These are phyloP conservation scores for Byssoonygena ceratinophila DNA, from an alignment of 2,329 filamentous ascomycete species.

Conservation along the genomic window DNA sequence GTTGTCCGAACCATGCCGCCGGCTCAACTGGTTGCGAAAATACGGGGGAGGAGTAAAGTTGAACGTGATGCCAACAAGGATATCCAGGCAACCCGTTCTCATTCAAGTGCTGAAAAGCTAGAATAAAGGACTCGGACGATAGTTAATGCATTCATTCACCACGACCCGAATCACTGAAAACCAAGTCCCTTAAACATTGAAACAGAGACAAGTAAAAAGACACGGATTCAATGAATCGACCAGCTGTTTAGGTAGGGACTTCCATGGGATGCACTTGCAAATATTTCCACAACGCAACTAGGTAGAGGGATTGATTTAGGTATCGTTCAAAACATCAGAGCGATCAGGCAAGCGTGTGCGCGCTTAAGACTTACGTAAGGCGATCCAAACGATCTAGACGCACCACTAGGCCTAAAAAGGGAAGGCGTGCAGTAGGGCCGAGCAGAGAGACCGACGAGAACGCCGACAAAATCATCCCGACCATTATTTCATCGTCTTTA, in stretches of 20 bases:
- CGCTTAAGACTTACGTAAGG: neutral
- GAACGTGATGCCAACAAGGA: neutral
- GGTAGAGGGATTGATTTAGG: too few species aligned
- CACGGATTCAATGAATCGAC: too few species aligned
- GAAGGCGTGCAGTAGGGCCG: conserved; percentile 1
- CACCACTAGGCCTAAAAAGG: conserved; percentile 1
- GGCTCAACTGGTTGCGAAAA: neutral
- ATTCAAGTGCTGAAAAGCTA: neutral
- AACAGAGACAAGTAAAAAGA: too few species aligned
- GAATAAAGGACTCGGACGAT: neutral
- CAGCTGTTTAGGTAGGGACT: too few species aligned
- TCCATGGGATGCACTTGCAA: too few species aligned
- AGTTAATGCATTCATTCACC: neutral
- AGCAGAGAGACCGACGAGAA: conserved; percentile 4
- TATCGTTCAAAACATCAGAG: too few species aligned
- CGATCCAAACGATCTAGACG: neutral
- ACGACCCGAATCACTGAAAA: neutral
- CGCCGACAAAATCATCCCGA: conserved; percentile 13
- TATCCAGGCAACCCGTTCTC: too few species aligned
- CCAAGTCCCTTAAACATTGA: neutral
- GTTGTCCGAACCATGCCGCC: neutral
- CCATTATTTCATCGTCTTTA: conserved; percentile 5
- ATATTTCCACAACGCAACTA: too few species aligned
- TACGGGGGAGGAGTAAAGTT: neutral
- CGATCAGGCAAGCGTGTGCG: too few species aligned